Base-by-base conservation (phyloP, 2,329 filamentous ascomycete species). In the Paecilomyces sp. region DNA sequence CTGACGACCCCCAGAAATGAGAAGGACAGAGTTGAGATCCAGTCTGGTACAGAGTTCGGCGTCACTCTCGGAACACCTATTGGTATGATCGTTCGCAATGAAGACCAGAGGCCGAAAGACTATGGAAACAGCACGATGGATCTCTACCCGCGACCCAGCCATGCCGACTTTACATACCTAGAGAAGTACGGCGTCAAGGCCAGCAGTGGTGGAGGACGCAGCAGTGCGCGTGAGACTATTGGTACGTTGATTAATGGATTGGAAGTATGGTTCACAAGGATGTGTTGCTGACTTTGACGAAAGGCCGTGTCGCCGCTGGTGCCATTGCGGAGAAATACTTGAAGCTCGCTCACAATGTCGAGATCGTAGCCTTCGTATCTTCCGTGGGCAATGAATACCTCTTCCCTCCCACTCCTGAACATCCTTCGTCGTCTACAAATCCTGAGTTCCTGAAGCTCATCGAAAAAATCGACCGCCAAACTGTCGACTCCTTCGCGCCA, bases 181-280 rank as follows among this genome's bases (percentile, higher is more conserved):
- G 90, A 96, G 76, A 97, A 97, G 80, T 99, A 99, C 75, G 93
- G 93, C 60, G 87, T 95, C 67, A 95, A 95, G 81, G 92, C 94
- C 41, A 90, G 86, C 73, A 92, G 88, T 62, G 93, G 94, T 60
- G 93, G 94, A 67, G 93, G 94, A 58, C 85, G 94, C 63, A 92
- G 89, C 73, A 92, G 88, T 73, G 94, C 94, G n/a, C 83, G 93
- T 65, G 93, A 97, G 82, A 97, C 93, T 11, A 96, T 97, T 72
- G 91, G 89, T 84, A 72, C 69, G 69, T 62, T 31, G 25, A 28
- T 3, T 36, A 25, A 30, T 30, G 33, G 59, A 22, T 28, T 18
- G 28, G 11, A 47, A 31, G 60, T 24, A 13, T 13, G 51, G 33
- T 11, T 56, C 34, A 12, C 13, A 18, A 57, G 28, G 22, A 25